These are phyloP conservation scores for Entonaema liquescens DNA, from an alignment of 495 filamentous ascomycete species.

Conservation along the genomic window DNA sequence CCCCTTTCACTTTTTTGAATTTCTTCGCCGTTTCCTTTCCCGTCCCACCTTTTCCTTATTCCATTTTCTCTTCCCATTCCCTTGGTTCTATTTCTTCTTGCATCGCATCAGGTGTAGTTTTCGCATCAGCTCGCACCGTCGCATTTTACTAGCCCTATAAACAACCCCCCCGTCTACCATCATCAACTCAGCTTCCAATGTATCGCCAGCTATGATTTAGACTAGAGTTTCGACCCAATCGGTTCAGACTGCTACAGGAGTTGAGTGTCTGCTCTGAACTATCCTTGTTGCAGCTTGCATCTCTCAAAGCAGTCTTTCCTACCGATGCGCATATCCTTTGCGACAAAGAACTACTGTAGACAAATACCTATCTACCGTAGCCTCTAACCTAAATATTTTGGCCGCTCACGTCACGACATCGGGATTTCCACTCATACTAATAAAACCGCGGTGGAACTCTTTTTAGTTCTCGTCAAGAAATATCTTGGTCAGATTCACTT, in stretches of 20 bases:
- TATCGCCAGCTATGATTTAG: constrained; percentile 39
- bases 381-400: constrained; percentile 20
- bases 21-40: constrained; percentile 19
- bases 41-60: not conserved
- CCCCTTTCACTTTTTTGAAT: constrained; percentile 29
- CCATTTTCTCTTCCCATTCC: constrained; percentile 19
- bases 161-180: not conserved
- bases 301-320: constrained; percentile 18
- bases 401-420: constrained; percentile 19
- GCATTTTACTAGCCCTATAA: constrained; percentile 34
- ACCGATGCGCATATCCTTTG: constrained; percentile 34
- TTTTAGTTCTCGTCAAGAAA: not conserved
- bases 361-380: constrained; percentile 29
- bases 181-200: constrained; percentile 24
- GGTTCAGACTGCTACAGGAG: constrained; percentile 17
- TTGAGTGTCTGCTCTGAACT: constrained; percentile 10
- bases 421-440: not conserved
- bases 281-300: constrained; percentile 29
- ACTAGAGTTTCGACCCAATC: constrained; percentile 34
- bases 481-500: not conserved
- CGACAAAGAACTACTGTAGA: constrained; percentile 42
- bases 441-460: not conserved
- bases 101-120: constrained; percentile 30
- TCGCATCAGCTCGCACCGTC: constrained; percentile 19
- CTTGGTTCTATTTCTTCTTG: constrained; percentile 9